Evolutionary conservation across 2,329 filamentous ascomycete genomes (phyloP).

Genomic region (Pestalotiopsis fici): DNA sequence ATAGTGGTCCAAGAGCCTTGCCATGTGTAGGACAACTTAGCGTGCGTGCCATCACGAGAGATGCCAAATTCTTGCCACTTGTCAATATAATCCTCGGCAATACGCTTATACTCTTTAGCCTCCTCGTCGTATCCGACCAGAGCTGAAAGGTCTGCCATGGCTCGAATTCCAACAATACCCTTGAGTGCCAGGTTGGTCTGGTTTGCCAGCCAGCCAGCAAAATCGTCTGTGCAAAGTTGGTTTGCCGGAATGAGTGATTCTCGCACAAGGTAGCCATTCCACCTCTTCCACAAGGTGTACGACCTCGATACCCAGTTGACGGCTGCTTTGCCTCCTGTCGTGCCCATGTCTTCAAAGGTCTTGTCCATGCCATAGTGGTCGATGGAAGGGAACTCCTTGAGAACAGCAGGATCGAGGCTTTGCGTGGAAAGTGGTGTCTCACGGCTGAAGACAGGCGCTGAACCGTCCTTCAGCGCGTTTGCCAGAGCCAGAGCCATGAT

Average conservation of each 20-base stretch:
- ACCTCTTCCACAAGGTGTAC: constrained; percentile 73
- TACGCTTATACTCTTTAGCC: constrained; percentile 60
- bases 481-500: constrained; percentile 78
- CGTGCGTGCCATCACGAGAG: constrained; percentile 70
- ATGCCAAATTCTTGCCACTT: constrained; percentile 74
- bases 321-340: constrained; percentile 44
- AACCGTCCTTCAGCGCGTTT: constrained; percentile 69
- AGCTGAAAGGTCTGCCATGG: constrained; percentile 70
- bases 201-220: constrained; percentile 73
- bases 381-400: constrained; percentile 16
- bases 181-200: constrained; percentile 78
- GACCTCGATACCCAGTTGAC: constrained; percentile 46
- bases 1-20: constrained; percentile 81
- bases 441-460: constrained; percentile 60
- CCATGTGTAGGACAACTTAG: constrained; percentile 80
- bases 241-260: constrained; percentile 70
- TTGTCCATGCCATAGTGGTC: constrained; percentile 55
- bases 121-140: constrained; percentile 60
- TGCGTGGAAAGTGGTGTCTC: constrained; percentile 21
- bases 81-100: constrained; percentile 66
- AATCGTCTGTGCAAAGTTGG: constrained; percentile 77
- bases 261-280: constrained; percentile 73
- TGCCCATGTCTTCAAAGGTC: constrained; percentile 52
- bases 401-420: constrained; percentile 14
- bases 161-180: constrained; percentile 76